Conservation (phyloP, 2,329 filamentous ascomycete species). For the Colletotrichum sp. region DNA sequence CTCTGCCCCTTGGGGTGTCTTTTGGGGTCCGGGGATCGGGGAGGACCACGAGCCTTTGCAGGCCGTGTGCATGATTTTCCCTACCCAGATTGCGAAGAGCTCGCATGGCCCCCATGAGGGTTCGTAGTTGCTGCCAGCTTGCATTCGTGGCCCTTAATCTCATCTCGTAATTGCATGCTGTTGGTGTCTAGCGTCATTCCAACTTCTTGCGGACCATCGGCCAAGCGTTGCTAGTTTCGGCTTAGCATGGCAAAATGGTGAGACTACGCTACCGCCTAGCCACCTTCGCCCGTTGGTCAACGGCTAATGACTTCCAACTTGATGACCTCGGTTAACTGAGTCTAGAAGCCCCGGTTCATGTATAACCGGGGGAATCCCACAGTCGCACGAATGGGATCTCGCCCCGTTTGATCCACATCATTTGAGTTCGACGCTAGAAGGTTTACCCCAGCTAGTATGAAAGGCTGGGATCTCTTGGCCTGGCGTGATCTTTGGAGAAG, state of each 20-base stretch:
- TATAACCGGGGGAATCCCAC: not conserved
- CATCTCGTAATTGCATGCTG: not conserved
- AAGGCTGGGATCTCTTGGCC: slow-evolving; percentile 1
- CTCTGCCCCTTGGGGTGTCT: not conserved
- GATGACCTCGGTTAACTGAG: not conserved
- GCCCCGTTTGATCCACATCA: not conserved
- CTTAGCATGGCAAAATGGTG: not conserved
- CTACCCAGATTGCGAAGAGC: not conserved
- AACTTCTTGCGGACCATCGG: not conserved
- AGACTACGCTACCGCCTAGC: slow-evolving; percentile 1
- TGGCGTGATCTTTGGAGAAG: not conserved
- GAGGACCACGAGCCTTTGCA: not conserved
- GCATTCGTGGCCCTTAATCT: not conserved
- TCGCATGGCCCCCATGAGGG: not conserved
- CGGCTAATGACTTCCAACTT: not conserved
- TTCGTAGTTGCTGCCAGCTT: not conserved
- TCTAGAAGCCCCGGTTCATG: not conserved
- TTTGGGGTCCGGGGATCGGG: not conserved
- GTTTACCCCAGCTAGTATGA: not conserved
- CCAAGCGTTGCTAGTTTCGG: not conserved
- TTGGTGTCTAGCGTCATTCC: not conserved
- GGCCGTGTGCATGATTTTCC: not conserved
- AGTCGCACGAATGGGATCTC: slow-evolving; percentile 7
- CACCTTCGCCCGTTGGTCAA: not conserved
- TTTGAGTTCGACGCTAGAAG: not conserved